phyloP scores from a whole-genome alignment of 2,329 filamentous ascomycete species.

The Sporothrix variecibatus region DNA sequence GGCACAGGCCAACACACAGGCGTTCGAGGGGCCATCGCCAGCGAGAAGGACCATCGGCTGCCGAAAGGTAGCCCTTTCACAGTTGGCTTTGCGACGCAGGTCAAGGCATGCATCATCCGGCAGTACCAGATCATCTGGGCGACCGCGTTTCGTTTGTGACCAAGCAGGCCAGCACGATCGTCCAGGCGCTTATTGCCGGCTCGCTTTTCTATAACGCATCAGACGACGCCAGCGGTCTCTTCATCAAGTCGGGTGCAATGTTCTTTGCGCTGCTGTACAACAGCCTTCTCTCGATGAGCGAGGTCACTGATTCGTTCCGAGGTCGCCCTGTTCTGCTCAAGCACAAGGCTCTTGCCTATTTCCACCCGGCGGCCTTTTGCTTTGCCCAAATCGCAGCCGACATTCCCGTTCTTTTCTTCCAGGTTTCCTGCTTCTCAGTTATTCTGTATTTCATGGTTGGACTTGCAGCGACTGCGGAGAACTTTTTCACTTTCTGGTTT shows the following conservation, averaged over 20 bases:
- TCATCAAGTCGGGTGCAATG: slow-evolving; percentile 50
- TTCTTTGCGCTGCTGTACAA: slow-evolving; percentile 83
- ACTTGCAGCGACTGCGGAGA: slow-evolving; percentile 62
- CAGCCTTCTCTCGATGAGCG: slow-evolving; percentile 81
- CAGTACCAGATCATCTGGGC: slow-evolving; percentile 78
- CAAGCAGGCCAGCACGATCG: slow-evolving; percentile 76
- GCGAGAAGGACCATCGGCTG: slow-evolving; percentile 45
- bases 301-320: slow-evolving; percentile 69
- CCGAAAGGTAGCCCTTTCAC: slow-evolving; percentile 51
- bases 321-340: slow-evolving; percentile 76
- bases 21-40: slow-evolving; percentile 62
- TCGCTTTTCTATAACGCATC: slow-evolving; percentile 74
- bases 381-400: slow-evolving; percentile 82
- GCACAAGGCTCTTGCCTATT: slow-evolving; percentile 79
- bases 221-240: slow-evolving; percentile 63
- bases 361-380: slow-evolving; percentile 79
- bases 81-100: slow-evolving; percentile 67
- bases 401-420: slow-evolving; percentile 68
- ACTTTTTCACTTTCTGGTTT: slow-evolving; percentile 68
- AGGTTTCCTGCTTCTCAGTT: slow-evolving; percentile 74
- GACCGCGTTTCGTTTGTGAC: slow-evolving; percentile 75
- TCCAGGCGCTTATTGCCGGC: slow-evolving; percentile 71
- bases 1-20: slow-evolving; percentile 51
- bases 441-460: slow-evolving; percentile 82
- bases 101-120: slow-evolving; percentile 66